Evolutionary conservation across 2,329 filamentous ascomycete species (phyloP), one percentile per base, ranked within the genome.

Genomic region (Penicillium janthinellum): DNA sequence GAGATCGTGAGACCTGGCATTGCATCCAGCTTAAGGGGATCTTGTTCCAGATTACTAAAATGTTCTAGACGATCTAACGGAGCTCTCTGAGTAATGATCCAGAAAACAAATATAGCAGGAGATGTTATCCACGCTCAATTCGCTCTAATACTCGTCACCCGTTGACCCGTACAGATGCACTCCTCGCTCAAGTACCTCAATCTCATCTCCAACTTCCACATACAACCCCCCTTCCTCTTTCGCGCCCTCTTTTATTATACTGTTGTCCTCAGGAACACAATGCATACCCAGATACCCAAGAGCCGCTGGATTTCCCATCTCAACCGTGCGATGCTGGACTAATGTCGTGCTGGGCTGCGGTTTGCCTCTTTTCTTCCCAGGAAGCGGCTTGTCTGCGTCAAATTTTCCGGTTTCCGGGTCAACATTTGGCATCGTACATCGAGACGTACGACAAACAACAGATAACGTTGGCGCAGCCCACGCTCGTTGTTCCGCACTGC

Each of bases 241-340:
- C n/a, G 38, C 48, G 5, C 11, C 48, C 20, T 14, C 17, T 4
- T 25, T 22, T 8, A 50, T 22, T 8, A 50, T 22, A 15, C 31
- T 50, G n/a, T 10, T 37, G 20, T 50, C 48, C 14, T 50, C 48
- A 22, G 48, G 48, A 14, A 50, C 48, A 50, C 48, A 50, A 50
- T 50, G 48, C 48, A 50, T 50, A 4, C 48, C 48, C n/a, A 50
- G 6, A 25, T 50, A 50, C 15, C 48, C 48, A 3, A 50, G 48
- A 37, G 48, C 48, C 10, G 14, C n/a, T 11, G 25, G 25, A 25
- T 50, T 38, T n/a, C 48, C 48, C n/a, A 17, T 50, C 48, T 50
- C 48, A 20, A 50, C 48, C 31, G 34, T 38, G 7, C 48, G 48
- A 12, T 50, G n/a, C n/a, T 38, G 34, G n/a, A 50, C n/a, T 25